Evolutionary conservation across 352 stramenopile species (phyloP).

Genomic region (Globisporangium carolinianum): DNA sequence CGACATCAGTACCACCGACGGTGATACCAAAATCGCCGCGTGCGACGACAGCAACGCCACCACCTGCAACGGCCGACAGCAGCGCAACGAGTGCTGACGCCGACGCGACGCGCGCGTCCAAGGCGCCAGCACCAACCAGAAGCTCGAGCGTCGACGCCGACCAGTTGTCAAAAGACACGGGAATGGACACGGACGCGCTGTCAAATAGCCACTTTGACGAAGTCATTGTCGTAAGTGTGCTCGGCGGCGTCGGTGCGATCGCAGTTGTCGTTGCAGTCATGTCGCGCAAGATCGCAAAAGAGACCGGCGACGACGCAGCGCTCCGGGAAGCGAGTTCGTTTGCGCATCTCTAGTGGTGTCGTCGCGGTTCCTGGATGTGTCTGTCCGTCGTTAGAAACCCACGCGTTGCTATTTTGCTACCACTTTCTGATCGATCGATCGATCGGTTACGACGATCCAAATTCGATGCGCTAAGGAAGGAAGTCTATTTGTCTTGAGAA

Average conservation of each 20-base stretch:
- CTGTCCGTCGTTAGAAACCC: no score
- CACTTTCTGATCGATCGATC: no score
- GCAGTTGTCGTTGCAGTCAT: constrained; percentile 38
- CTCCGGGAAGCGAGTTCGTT: constrained; percentile 11
- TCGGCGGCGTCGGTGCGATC: constrained; percentile 51
- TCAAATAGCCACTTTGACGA: constrained; percentile 16
- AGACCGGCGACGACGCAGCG: constrained; percentile 32
- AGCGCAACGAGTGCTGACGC: background rate
- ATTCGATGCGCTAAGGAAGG: no score
- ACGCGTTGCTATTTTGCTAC: no score
- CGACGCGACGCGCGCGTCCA: background rate
- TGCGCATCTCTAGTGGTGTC: background rate
- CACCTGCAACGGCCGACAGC: background rate
- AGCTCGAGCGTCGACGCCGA: constrained; percentile 2
- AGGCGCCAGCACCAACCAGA: constrained; percentile 1
- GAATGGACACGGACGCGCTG: constrained; percentile 16
- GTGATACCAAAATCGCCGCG: constrained; percentile 4
- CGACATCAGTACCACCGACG: background rate
- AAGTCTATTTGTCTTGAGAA: no score
- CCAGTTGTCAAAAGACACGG: constrained; percentile 8
- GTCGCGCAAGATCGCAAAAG: constrained; percentile 48
- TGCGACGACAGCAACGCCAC: background rate
- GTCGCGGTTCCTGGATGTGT: no score
- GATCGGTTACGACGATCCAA: no score
- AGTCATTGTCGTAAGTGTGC: constrained; percentile 48